Evolutionary conservation across 805 yeast genomes (phyloP), one percentile per base, ranked within the genome.

Genomic region (Candida mattraensis): DNA sequence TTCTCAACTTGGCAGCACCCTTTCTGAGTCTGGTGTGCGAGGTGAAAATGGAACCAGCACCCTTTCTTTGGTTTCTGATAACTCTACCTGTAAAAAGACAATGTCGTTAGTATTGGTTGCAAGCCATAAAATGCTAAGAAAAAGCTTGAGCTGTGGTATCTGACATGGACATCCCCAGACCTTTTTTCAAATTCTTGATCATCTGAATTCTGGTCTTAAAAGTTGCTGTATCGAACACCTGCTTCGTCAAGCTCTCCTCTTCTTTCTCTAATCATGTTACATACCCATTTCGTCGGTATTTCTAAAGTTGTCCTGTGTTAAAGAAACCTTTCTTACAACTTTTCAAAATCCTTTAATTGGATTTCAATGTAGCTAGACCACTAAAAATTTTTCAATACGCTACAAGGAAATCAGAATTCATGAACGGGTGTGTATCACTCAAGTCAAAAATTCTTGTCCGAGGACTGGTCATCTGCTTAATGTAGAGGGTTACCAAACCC

Each of bases 11-110:
- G 70, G 99, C 99, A 71, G 99, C 98, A 74, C 99, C 99, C 79
- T 93, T 87, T 86, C 99, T 88, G 75, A 93, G 87, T 78, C 98
- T 91, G 82, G 98, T 91, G 93, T 91, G 95, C 67, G 99, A 83
- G 71, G 95, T 84, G 88, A 93, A 93, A 83, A 93, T 88, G 67
- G 98, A 91, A 71, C 99, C 98, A 75, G 96, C 96, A 85, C 98
- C 98, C 81, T 93, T 93, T 88, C 99, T 89, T 84, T 93, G 99
- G 84, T 93, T 93, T 80, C 99, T 95, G 81, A 93, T 93, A 78
- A 93, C 99, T 84, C 98, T 87, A 86, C 96, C 96, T 80, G 34
- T 50, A 37, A 31, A 39, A 30, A 30, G 27, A 29, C 22, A 21
- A 24, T 18, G 12, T n/a, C 22, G 20, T 17, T 22, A 32, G 41